Evolutionary conservation across 805 yeast species (phyloP).

Genomic region (Metschnikowia lachancei): DNA sequence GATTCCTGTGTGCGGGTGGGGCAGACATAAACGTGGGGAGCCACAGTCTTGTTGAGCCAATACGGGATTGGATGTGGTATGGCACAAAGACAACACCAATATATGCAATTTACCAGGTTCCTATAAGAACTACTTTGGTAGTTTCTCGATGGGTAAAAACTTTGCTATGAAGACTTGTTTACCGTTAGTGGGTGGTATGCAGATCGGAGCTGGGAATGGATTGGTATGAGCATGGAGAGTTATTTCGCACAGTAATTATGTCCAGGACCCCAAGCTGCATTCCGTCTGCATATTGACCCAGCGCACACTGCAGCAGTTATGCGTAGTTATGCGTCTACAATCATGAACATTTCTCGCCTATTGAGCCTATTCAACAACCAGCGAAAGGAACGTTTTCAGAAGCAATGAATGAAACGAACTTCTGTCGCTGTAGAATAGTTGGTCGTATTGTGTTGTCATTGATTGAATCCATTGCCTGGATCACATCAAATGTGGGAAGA

Average conservation of each 20-base stretch:
- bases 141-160: neutral
- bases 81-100: neutral
- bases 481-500: too few relatives aligned
- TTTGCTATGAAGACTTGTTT: neutral
- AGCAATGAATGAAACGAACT: too few relatives aligned
- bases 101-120: too few relatives aligned
- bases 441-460: too few relatives aligned
- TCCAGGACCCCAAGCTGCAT: neutral
- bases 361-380: neutral
- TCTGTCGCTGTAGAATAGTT: too few relatives aligned
- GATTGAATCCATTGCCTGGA: too few relatives aligned
- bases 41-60: neutral
- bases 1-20: neutral
- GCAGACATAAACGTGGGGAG: neutral
- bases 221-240: neutral
- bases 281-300: neutral
- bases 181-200: conserved; percentile 1
- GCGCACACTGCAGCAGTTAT: neutral
- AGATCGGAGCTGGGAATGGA: conserved; percentile 3
- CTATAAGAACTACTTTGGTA: neutral
- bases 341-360: neutral
- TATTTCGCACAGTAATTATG: neutral
- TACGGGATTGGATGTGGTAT: neutral
- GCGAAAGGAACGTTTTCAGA: neutral
- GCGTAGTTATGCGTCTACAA: neutral